These are phyloP conservation scores for Galerina marginata DNA, from an alignment of 768 basidiomycete species.

Conservation along the genomic window DNA sequence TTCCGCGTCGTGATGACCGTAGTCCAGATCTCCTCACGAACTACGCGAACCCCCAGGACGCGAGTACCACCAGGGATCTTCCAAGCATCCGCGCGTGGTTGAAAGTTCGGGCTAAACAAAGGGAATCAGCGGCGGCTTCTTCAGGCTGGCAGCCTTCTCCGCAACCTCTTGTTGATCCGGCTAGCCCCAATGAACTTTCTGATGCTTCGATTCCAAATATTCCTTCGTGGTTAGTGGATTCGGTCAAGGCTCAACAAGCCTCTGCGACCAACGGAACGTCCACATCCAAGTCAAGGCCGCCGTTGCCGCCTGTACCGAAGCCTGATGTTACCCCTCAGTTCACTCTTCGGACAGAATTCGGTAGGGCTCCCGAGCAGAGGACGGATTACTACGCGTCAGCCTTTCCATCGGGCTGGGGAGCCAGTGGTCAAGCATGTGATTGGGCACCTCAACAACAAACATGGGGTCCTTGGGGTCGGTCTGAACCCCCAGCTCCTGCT, in stretches of 20 bases:
- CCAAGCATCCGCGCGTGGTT: background rate
- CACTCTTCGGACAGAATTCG: constrained; percentile 1
- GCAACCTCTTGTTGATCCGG: no score
- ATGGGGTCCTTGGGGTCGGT: no score
- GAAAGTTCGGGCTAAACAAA: background rate
- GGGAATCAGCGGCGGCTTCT: no score
- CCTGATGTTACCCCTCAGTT: constrained; percentile 7
- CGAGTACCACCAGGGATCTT: background rate
- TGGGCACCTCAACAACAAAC: background rate
- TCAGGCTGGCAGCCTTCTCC: no score
- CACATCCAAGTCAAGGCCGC: background rate
- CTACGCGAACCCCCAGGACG: no score
- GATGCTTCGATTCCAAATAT: constrained; percentile 6
- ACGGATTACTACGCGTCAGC: constrained; percentile 4
- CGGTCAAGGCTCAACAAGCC: background rate
- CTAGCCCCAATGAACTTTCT: background rate
- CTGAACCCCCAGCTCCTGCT: no score
- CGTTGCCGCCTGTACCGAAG: constrained; percentile 8
- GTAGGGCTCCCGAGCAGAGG: background rate
- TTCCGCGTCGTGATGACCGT: no score
- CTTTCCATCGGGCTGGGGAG: constrained; percentile 10
- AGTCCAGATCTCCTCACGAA: no score
- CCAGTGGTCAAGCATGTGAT: background rate
- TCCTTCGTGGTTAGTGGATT: constrained; percentile 3
- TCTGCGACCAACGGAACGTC: background rate